Evolutionary conservation across 371 early-diverging fungal genomes (phyloP), one percentile per base, ranked within the genome.

Genomic region (Mucor plumbeus): DNA sequence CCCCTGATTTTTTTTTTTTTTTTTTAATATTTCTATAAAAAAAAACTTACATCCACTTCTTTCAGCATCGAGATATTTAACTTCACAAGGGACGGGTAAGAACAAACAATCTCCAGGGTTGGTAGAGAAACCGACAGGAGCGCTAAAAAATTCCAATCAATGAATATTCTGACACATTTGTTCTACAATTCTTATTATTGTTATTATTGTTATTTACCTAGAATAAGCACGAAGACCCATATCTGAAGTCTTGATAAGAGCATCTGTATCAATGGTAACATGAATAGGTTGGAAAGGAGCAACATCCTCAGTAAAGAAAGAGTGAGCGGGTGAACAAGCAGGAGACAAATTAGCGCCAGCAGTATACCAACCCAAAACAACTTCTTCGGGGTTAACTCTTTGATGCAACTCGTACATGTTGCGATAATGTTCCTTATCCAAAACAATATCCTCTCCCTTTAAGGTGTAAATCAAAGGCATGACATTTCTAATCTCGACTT

Each of bases 291-390:
- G 84, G 80, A 89, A 89, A 17, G 92, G 91, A n/a, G 87, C 85
- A 14, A 88, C 89, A 75, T 95, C 95, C 71, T 85, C 87, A 36
- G 90, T 83, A 72, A 95, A 96, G 78, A 92, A 90, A 70, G 95
- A 91, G 76, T 97, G 96, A 67, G 95, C 88, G 64, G 92, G 85
- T 50, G 95, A 91, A 17, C 90, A 88, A 75, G 92, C 87, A 70
- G 90, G 88, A 75, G 90, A 87, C 73, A 95, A 77, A 59, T 78
- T 67, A 38, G 80, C 75, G 34, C 92, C 93, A 40, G 92, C 89
- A 19, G 96, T 90, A 67, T 97, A 90, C 98, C 98, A 97, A 64
- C 98, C 98, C 54, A 97, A 89, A 70, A 97, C 89, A 58, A 87
- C 82, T 77, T 97, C 96, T 69, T 92, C 90, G n/a, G 94, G 86